Percentiles rank a stretch among this genome's conserved stretches.
Evolutionary conservation across 192 early-diverging fungal species (phyloP).

Genomic region (Coemansia sp.): DNA sequence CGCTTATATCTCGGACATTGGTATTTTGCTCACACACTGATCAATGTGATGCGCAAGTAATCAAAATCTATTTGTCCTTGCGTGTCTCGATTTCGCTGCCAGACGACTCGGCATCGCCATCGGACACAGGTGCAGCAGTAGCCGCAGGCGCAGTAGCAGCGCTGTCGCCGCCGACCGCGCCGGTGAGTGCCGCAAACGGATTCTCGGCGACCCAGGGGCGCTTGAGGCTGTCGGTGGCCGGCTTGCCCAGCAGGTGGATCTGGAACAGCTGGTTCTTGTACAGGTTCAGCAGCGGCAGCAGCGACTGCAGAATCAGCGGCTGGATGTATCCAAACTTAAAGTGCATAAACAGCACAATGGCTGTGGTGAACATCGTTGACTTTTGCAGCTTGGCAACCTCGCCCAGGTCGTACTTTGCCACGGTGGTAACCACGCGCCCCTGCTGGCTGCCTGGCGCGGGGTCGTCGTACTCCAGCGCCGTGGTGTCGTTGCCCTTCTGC

Average conservation of each 20-base stretch:
- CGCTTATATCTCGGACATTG: neutral
- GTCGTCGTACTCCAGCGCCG: conserved; percentile 76
- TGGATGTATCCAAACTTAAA: conserved; percentile 86
- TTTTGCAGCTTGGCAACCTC: conserved; percentile 68
- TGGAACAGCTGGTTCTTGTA: conserved; percentile 69
- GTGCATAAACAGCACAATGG: conserved; percentile 75
- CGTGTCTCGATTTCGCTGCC: conserved; percentile 16
- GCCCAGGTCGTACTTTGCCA: conserved; percentile 71
- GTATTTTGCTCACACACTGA: neutral
- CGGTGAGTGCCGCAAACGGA: conserved; percentile 61
- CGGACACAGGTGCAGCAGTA: conserved; percentile 5
- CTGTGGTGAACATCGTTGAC: conserved; percentile 65
- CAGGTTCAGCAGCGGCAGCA: conserved; percentile 73
- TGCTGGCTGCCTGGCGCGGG: conserved; percentile 34
- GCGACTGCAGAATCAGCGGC: conserved; percentile 82
- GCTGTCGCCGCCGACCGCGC: conserved; percentile 6
- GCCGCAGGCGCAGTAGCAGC: conserved; percentile 2
- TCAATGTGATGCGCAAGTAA: neutral
- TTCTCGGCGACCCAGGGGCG: conserved; percentile 80
- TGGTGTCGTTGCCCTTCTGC: conserved; percentile 75
- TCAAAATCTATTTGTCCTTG: conserved; percentile 20
- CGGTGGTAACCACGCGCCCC: conserved; percentile 60
- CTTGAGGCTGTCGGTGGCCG: conserved; percentile 72
- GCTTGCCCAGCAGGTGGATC: conserved; percentile 74
- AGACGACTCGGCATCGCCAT: conserved; percentile 5